Conservation (phyloP, 1,139 yeast genomes). For the Citeromyces siamensis region DNA sequence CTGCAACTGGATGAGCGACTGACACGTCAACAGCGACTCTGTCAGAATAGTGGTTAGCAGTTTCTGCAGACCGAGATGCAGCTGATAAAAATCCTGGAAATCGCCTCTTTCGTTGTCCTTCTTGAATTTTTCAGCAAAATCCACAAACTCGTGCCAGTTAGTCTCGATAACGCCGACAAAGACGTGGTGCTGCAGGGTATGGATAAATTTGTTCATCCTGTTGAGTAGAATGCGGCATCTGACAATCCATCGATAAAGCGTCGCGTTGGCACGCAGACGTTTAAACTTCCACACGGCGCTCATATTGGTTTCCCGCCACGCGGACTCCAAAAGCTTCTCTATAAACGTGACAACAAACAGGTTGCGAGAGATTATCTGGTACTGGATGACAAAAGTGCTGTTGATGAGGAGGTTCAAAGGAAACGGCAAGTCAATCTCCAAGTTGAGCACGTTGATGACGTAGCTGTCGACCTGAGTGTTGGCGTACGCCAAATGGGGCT, state of each 20-base stretch:
- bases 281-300: slow-evolving; percentile 55
- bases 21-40: slow-evolving; percentile 57
- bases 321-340: slow-evolving; percentile 42
- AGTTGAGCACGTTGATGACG: slow-evolving; percentile 45
- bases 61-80: slow-evolving; percentile 38
- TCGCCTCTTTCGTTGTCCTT: slow-evolving; percentile 4
- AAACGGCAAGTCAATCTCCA: slow-evolving; percentile 67
- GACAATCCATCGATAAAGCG: slow-evolving; percentile 42
- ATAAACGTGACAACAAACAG: slow-evolving; percentile 51
- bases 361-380: slow-evolving; percentile 71
- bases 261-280: slow-evolving; percentile 21
- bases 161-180: slow-evolving; percentile 47
- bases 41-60: slow-evolving; percentile 54
- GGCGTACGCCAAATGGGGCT: slow-evolving; percentile 8
- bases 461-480: slow-evolving; percentile 15
- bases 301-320: slow-evolving; percentile 66
- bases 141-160: slow-evolving; percentile 4
- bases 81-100: slow-evolving; percentile 30
- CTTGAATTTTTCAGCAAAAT: slow-evolving; percentile 15
- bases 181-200: slow-evolving; percentile 42
- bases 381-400: slow-evolving; percentile 61
- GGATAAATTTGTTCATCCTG: slow-evolving; percentile 49
- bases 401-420: slow-evolving; percentile 73
- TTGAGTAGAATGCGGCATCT: slow-evolving; percentile 45
- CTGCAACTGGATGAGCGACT: slow-evolving; percentile 36